These are phyloP conservation scores for Tolypocladium tropicale DNA, from an alignment of 2,329 filamentous ascomycete genomes.

Conservation along the genomic window DNA sequence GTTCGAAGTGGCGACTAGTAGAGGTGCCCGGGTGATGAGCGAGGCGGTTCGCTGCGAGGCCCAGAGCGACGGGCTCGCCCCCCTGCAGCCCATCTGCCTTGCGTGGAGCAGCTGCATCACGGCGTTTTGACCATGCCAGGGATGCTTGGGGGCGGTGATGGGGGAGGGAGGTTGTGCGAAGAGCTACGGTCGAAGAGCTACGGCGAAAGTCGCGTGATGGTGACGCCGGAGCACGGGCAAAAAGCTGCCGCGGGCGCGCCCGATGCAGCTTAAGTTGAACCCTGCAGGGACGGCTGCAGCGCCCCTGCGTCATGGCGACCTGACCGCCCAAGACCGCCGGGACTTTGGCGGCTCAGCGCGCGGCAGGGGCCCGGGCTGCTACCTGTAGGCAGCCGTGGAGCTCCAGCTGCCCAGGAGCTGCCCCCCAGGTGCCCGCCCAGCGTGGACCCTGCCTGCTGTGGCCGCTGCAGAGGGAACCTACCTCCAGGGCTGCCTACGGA, in stretches of 20 bases:
- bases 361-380: not conserved
- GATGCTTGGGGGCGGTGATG: not conserved
- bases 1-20: not conserved
- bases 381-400: too few species aligned
- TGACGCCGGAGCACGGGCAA: not conserved
- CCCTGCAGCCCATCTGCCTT: slow-evolving; percentile 12
- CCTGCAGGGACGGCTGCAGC: not conserved
- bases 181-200: not conserved
- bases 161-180: not conserved
- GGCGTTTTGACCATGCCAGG: slow-evolving; percentile 11
- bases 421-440: too few species aligned
- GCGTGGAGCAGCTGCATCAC: slow-evolving; percentile 18
- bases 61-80: slow-evolving; percentile 4
- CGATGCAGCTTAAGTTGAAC: not conserved
- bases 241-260: too few species aligned
- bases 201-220: not conserved
- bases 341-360: not conserved
- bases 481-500: too few species aligned
- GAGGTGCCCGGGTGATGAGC: not conserved
- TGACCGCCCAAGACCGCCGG: not conserved
- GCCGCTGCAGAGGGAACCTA: too few species aligned
- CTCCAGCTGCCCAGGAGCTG: too few species aligned
- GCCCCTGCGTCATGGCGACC: not conserved
- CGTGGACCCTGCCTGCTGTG: too few species aligned
- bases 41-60: slow-evolving; percentile 1